A percentile compares a stretch with the other conserved stretches of the same genome.
Evolutionary conservation across 306 rosid species (phyloP).

Genomic region (Coriaria nepalensis): DNA sequence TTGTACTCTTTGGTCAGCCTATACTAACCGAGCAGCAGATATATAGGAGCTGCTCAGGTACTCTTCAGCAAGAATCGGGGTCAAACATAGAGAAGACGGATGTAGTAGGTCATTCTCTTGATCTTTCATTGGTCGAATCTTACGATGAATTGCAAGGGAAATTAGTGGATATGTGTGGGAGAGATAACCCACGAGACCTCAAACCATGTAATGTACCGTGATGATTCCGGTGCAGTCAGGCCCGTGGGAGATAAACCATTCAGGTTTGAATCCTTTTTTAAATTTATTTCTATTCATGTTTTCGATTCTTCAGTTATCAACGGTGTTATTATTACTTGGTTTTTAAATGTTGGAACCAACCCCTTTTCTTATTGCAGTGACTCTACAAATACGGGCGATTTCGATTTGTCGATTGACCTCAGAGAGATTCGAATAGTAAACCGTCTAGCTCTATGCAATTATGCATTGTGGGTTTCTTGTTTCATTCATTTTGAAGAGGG

Average conservation of each 20-base stretch:
- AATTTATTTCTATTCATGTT: background rate
- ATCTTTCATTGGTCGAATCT: slow-evolving; percentile 53
- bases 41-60: slow-evolving; percentile 37
- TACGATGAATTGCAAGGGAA: slow-evolving; percentile 47
- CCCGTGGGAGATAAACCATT: slow-evolving; percentile 70
- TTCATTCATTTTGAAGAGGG: too few species aligned
- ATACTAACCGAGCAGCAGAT: slow-evolving; percentile 59
- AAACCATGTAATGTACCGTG: slow-evolving; percentile 49
- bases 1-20: slow-evolving; percentile 55
- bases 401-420: too few species aligned
- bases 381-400: too few species aligned
- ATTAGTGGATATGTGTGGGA: slow-evolving; percentile 62
- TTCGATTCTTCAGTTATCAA: background rate
- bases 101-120: slow-evolving; percentile 60
- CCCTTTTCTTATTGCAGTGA: too few species aligned
- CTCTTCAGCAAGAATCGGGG: slow-evolving; percentile 27
- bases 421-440: too few species aligned
- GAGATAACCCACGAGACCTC: slow-evolving; percentile 47
- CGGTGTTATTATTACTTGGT: background rate
- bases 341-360: too few species aligned
- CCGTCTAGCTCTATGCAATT: too few species aligned
- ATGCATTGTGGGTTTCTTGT: too few species aligned
- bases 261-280: slow-evolving; percentile 26
- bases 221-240: slow-evolving; percentile 46
- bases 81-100: slow-evolving; percentile 52